Evolutionary conservation across 2,329 filamentous ascomycete genomes (phyloP).

Genomic region (Tolypocladium guangdongense): DNA sequence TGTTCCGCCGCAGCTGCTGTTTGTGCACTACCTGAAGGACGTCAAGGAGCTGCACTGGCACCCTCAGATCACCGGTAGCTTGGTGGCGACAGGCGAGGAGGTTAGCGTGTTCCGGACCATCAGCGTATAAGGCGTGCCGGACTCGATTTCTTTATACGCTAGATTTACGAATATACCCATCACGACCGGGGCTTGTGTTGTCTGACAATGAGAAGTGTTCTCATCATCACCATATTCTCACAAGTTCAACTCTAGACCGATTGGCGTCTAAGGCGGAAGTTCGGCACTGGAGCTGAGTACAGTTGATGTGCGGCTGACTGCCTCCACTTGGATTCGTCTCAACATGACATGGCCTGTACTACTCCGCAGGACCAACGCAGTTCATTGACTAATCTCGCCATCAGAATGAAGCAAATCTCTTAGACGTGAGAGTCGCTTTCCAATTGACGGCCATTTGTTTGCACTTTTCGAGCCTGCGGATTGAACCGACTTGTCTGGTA

Average conservation of each 20-base stretch:
- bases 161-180: conserved; percentile 2
- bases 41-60: conserved; percentile 98
- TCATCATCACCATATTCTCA: too few relatives aligned
- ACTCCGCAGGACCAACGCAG: background rate
- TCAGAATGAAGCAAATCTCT: too few relatives aligned
- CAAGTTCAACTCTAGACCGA: background rate
- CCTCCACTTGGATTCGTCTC: background rate
- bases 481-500: too few relatives aligned
- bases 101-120: conserved; percentile 84
- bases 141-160: conserved; percentile 1
- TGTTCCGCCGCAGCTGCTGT: conserved; percentile 86
- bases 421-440: background rate
- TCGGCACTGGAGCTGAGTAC: background rate
- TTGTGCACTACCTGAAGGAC: conserved; percentile 91
- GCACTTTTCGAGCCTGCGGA: background rate
- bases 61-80: conserved; percentile 79
- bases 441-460: background rate
- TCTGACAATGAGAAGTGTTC: too few relatives aligned
- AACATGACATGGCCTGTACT: background rate
- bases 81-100: conserved; percentile 83
- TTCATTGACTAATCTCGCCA: background rate
- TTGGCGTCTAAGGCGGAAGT: background rate
- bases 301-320: background rate
- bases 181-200: background rate
- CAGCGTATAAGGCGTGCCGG: conserved; percentile 46